Evolutionary conservation across 2,329 filamentous ascomycete species (phyloP).

Genomic region (Scedosporium minutisporum): DNA sequence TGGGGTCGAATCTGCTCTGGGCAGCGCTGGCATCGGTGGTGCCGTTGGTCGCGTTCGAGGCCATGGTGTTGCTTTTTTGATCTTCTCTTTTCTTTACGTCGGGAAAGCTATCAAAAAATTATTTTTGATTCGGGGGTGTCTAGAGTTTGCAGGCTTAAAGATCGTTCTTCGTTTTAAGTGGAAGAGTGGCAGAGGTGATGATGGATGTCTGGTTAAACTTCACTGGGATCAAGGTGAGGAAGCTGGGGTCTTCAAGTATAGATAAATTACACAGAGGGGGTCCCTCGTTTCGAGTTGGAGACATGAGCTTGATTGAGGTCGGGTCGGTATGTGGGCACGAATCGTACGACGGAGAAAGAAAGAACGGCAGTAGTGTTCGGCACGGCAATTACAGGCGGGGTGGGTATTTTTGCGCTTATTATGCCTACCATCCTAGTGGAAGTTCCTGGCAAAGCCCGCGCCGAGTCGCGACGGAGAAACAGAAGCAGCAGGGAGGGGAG

Average conservation of each 20-base stretch:
- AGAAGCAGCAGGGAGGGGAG: too few species aligned
- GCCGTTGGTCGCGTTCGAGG: constrained; percentile 13
- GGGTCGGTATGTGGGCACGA: background rate
- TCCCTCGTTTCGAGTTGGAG: background rate
- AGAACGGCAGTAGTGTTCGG: background rate
- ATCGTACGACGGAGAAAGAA: background rate
- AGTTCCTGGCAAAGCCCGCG: too few species aligned
- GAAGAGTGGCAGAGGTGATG: too few species aligned
- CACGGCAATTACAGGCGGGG: background rate
- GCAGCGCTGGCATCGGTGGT: constrained; percentile 19
- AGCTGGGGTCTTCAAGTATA: too few species aligned
- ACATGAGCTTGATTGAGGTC: background rate
- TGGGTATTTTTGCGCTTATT: too few species aligned
- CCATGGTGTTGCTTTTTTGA: background rate
- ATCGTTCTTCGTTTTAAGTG: too few species aligned
- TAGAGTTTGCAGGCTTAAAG: too few species aligned
- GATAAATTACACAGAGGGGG: background rate
- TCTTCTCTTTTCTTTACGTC: background rate
- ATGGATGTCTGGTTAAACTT: too few species aligned
- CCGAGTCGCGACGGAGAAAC: too few species aligned
- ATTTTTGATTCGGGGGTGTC: background rate
- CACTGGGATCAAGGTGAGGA: too few species aligned
- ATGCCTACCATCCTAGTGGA: too few species aligned
- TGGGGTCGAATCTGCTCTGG: constrained; percentile 54
- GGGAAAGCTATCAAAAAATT: background rate